phyloP scores from a whole-genome alignment of 2,329 filamentous ascomycete genomes.

The Colletotrichum godetiae region DNA sequence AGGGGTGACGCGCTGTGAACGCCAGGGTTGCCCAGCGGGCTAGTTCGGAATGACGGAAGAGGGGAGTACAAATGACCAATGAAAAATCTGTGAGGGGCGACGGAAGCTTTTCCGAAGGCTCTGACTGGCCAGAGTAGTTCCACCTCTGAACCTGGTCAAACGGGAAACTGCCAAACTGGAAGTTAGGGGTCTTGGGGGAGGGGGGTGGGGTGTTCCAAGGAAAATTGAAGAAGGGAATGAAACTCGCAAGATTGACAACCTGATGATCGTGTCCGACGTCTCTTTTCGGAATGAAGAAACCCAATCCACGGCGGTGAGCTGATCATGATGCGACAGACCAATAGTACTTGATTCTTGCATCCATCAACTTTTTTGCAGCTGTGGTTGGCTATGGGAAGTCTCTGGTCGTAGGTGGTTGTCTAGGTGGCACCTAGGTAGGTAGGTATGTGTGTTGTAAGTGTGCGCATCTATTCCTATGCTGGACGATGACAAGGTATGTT shows the following conservation, averaged over 20 bases:
- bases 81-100: background rate
- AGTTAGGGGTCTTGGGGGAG: background rate
- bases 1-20: constrained; percentile 1
- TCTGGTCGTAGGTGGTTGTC: background rate
- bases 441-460: background rate
- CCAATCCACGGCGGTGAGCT: background rate
- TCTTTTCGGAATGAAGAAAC: background rate
- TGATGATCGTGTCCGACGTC: background rate
- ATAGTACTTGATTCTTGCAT: background rate
- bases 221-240: background rate
- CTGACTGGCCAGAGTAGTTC: background rate
- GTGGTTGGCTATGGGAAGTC: background rate
- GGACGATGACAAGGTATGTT: background rate
- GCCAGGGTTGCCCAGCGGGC: constrained; percentile 12
- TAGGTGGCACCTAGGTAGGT: too few species aligned
- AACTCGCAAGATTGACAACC: background rate
- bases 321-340: background rate
- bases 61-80: background rate
- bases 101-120: background rate
- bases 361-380: background rate
- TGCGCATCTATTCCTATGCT: background rate
- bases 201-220: background rate
- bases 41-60: background rate
- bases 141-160: background rate
- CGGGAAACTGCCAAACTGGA: too few species aligned